These are phyloP conservation scores for Basidiobolus meristosporus DNA, from an alignment of 371 early-diverging fungal genomes.

Conservation along the genomic window DNA sequence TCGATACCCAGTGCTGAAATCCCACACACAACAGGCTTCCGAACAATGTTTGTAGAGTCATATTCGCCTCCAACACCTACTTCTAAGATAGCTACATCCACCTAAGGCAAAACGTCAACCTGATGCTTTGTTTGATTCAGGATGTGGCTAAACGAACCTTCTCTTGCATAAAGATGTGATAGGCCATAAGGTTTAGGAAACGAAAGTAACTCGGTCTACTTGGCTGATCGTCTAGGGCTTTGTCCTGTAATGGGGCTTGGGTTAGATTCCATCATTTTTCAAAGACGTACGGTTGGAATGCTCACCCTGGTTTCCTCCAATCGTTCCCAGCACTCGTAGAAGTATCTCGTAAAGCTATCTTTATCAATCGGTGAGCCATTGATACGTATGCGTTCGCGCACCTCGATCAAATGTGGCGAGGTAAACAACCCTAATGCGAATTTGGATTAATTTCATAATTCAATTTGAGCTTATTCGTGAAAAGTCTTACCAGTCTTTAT, in stretches of 20 bases:
- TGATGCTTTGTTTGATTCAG: neutral
- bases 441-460: neutral
- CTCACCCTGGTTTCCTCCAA: constrained; percentile 20
- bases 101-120: constrained; percentile 13
- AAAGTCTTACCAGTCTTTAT: neutral
- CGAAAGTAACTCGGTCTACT: constrained; percentile 76
- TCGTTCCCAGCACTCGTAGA: constrained; percentile 68
- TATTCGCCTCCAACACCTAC: constrained; percentile 75
- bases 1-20: constrained; percentile 71
- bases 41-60: constrained; percentile 66
- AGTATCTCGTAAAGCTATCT: constrained; percentile 65
- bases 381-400: constrained; percentile 86
- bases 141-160: constrained; percentile 12
- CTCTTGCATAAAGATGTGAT: constrained; percentile 71
- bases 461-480: neutral
- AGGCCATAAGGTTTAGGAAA: constrained; percentile 73
- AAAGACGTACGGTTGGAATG: neutral
- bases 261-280: neutral
- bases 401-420: constrained; percentile 83
- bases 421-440: constrained; percentile 52
- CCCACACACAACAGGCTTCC: constrained; percentile 49
- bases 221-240: neutral
- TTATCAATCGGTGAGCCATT: constrained; percentile 64
- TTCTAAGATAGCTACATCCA: constrained; percentile 64
- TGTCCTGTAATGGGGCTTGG: neutral